A percentile compares a stretch with the other conserved stretches of the same genome.
phyloP scores from a whole-genome alignment of 106 monocot species.

The Dactylorhiza incarnata region DNA sequence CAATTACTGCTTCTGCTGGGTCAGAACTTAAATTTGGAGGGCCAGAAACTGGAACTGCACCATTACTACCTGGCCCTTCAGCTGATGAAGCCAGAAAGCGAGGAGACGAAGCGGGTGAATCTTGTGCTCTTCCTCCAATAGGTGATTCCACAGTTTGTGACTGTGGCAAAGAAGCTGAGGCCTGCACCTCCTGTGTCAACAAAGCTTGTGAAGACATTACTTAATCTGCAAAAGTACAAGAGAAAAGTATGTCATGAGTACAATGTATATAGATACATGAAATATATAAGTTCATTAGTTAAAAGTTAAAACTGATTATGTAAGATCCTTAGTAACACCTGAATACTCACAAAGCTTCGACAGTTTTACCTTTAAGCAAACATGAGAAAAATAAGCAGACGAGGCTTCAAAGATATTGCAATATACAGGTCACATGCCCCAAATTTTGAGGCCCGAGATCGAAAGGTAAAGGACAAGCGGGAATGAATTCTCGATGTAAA shows the following conservation, averaged over 20 bases:
- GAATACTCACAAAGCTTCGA: neutral
- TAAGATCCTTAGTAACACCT: neutral
- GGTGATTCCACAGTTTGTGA: constrained; percentile 24
- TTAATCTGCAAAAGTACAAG: constrained; percentile 1
- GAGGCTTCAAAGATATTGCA: neutral
- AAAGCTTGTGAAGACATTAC: constrained; percentile 37
- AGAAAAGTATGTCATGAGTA: neutral
- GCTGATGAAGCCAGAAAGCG: constrained; percentile 16
- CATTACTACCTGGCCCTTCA: constrained; percentile 12
- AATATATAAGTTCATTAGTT: neutral
- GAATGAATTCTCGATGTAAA: no score
- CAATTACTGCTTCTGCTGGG: constrained; percentile 12
- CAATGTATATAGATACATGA: neutral
- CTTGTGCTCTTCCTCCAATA: constrained; percentile 3
- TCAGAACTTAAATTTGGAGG: constrained; percentile 20
- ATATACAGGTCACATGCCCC: neutral
- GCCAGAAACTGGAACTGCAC: constrained; percentile 14
- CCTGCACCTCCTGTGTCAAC: constrained; percentile 25
- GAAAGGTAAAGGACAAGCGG: no score
- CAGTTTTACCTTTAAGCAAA: neutral
- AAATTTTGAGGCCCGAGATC: neutral
- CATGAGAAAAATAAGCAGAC: neutral
- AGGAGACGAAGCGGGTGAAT: constrained; percentile 10
- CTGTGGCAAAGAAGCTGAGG: constrained; percentile 16
- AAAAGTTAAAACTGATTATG: neutral